Percentiles rank a stretch among this genome's conserved stretches.
These are phyloP conservation scores for Annulohypoxylon moriforme DNA, from an alignment of 495 filamentous ascomycete genomes.

Conservation along the genomic window DNA sequence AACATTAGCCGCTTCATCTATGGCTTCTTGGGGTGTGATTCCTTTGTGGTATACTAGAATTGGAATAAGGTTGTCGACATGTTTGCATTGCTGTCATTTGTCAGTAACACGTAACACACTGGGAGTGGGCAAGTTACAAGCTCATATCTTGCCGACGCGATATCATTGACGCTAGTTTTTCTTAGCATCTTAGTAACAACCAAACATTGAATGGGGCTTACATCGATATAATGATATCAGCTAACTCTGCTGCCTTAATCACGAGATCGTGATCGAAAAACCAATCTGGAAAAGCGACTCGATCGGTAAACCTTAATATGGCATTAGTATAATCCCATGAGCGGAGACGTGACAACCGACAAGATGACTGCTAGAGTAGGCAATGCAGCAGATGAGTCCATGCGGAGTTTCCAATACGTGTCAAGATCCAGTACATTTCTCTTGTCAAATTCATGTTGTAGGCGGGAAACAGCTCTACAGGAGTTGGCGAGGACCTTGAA, in stretches of 20 bases:
- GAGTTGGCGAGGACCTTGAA: constrained; percentile 15
- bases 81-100: constrained; percentile 16
- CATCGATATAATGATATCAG: constrained; percentile 17
- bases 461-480: constrained; percentile 6
- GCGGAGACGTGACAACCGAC: background rate
- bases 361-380: constrained; percentile 20
- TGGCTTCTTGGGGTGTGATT: constrained; percentile 24
- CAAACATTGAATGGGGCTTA: background rate
- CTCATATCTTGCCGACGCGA: constrained; percentile 19
- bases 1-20: constrained; percentile 8
- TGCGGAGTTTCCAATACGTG: constrained; percentile 14
- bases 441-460: constrained; percentile 18
- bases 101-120: background rate
- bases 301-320: constrained; percentile 5
- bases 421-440: constrained; percentile 20
- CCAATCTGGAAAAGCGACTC: constrained; percentile 20
- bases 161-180: constrained; percentile 16
- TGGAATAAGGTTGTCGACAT: constrained; percentile 26
- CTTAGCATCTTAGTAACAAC: background rate
- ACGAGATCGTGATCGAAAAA: constrained; percentile 18
- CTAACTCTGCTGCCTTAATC: constrained; percentile 4
- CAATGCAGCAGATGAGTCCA: constrained; percentile 15
- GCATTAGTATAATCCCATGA: background rate
- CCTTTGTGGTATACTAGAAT: constrained; percentile 19
- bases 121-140: constrained; percentile 10